A percentile compares a stretch with the other conserved stretches of the same genome.
Evolutionary conservation across 2,329 filamentous ascomycete species (phyloP).

Genomic region (Botryotinia narcissicola): DNA sequence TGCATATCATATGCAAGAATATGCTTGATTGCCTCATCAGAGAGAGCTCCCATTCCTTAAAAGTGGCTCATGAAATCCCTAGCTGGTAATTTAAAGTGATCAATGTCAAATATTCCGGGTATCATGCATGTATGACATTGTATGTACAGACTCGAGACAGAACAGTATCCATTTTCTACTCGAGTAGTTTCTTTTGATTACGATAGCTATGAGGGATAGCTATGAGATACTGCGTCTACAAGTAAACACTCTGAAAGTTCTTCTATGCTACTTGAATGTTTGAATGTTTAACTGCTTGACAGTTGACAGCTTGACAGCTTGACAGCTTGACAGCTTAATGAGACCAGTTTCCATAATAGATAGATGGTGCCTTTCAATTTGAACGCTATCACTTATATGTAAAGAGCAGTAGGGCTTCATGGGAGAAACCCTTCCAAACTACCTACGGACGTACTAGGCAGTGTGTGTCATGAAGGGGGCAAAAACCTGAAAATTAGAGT

Average conservation of each 20-base stretch:
- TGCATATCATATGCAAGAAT: not conserved
- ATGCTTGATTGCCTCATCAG: not conserved
- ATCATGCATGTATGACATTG: not conserved
- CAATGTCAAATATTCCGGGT: not conserved
- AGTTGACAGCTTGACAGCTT: not conserved
- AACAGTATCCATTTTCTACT: not conserved
- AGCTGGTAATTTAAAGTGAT: not conserved
- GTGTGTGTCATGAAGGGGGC: not conserved
- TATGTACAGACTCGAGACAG: not conserved
- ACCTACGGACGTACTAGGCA: not conserved
- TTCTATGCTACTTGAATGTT: not conserved
- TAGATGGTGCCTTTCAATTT: not conserved
- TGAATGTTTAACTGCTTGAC: too few species aligned
- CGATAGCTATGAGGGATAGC: not conserved
- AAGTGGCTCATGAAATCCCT: not conserved
- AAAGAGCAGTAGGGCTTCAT: not conserved
- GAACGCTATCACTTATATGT: not conserved
- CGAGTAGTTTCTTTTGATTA: not conserved
- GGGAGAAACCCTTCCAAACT: not conserved
- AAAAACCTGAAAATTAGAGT: not conserved
- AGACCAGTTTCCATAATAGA: not conserved
- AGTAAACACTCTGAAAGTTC: not conserved
- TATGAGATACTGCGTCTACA: too few species aligned
- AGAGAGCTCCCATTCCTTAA: not conserved
- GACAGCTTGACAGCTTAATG: not conserved